phyloP scores from a whole-genome alignment of 2,329 filamentous ascomycete species.

The Cladophialophora carrionii region DNA sequence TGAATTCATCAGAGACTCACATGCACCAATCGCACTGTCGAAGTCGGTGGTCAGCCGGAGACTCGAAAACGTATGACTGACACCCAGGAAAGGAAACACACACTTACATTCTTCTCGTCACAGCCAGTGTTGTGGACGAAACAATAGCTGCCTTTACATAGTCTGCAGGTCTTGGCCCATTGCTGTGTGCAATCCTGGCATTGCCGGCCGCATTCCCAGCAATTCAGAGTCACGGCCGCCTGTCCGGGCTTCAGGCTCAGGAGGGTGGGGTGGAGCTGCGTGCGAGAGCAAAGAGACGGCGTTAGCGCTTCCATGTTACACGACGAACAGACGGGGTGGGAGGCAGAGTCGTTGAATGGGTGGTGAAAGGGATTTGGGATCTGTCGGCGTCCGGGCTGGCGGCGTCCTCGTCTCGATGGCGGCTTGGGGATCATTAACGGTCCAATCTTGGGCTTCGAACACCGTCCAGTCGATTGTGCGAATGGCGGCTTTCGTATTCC shows the following conservation, averaged over 20 bases:
- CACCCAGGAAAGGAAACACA: not conserved
- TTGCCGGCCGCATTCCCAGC: slow-evolving; percentile 79
- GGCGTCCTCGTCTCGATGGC: slow-evolving; percentile 18
- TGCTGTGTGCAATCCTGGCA: slow-evolving; percentile 74
- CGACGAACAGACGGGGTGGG: not conserved
- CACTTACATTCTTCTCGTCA: slow-evolving; percentile 60
- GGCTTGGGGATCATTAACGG: slow-evolving; percentile 18
- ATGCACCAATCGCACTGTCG: slow-evolving; percentile 38
- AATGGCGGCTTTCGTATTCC: slow-evolving; percentile 15
- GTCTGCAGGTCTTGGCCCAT: slow-evolving; percentile 71
- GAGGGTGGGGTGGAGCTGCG: slow-evolving; percentile 15
- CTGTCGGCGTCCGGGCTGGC: slow-evolving; percentile 12
- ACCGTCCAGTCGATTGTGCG: slow-evolving; percentile 13
- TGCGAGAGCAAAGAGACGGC: slow-evolving; percentile 13
- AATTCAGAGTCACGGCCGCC: slow-evolving; percentile 66
- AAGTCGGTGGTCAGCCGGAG: slow-evolving; percentile 12
- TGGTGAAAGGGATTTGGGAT: not conserved
- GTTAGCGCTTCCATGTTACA: slow-evolving; percentile 9
- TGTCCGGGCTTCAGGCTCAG: slow-evolving; percentile 33
- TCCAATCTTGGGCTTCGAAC: slow-evolving; percentile 13
- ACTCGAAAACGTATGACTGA: not conserved
- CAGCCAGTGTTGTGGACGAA: slow-evolving; percentile 81
- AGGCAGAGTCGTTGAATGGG: slow-evolving; percentile 9
- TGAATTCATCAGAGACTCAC: not conserved
- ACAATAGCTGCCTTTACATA: slow-evolving; percentile 80